Base-by-base conservation (phyloP, 2,329 filamentous ascomycete species). In the Keithomyces neogunnii region DNA sequence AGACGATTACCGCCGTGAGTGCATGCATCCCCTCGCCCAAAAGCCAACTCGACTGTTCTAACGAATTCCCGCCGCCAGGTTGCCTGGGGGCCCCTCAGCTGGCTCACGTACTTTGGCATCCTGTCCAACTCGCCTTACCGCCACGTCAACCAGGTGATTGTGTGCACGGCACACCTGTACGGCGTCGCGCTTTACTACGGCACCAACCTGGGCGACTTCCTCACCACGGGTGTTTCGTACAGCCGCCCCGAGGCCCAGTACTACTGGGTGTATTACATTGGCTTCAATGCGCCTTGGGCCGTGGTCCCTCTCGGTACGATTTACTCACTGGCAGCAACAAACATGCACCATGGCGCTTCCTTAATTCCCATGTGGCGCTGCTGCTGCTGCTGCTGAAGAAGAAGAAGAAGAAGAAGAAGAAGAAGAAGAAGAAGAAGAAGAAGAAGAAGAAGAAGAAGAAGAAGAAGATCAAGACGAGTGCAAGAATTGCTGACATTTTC, bases 1-100 rank as follows among this genome's bases (percentile, higher is more conserved):
- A 96, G 74, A 82, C 78, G 19, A 81, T 95, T 55, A 95, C 90
- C 1, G 83, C 83, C 42, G 86, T 91, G 70, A 62, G 82, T 57
- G 30, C 32, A 39, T 19, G 9, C 33, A 29, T 19, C 32, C 36
- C 33, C n/a, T 6, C 31, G 7, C 3, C 35, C 38, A 5, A 5
- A 40, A 38, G 5, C 36, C 36, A 38, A 10, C 5, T 11, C 11
- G 36, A 19, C 19, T 19, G 19, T 19, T 19, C 19, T 19, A 35
- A 35, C 33, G 10, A 35, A 47, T 35, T 48, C 40, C 44, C 33
- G 39, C 36, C 28, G 10, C 31, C 5, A 73, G 79, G 61, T 80
- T 38, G 61, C 73, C 42, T 83, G 78, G 78, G 82, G 80, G 0
- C 82, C 81, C 2, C 70, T 85, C 36, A 82, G 74, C 58, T 71